A percentile compares a stretch with the other conserved stretches of the same genome.
These are phyloP conservation scores for Astragalus glycyphyllos DNA, from an alignment of 306 rosid species.

Conservation along the genomic window DNA sequence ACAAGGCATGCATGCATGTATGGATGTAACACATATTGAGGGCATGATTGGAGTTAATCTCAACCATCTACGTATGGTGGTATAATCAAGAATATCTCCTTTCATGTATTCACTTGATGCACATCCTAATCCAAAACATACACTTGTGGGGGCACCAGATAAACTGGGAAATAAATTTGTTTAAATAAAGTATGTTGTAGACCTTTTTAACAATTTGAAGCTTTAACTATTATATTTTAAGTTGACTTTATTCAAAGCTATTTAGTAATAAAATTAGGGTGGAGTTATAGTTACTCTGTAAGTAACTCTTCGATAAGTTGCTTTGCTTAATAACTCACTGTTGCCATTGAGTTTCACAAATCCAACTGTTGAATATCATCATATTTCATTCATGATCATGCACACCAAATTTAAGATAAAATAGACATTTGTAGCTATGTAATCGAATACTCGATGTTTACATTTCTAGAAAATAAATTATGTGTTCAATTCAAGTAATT, in stretches of 20 bases:
- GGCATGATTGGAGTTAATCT: neutral
- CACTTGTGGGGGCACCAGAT: neutral
- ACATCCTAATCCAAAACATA: neutral
- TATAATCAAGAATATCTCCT: conserved; percentile 11
- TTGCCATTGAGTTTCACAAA: no score
- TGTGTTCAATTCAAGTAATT: no score
- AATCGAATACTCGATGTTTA: no score
- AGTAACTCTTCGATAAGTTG: no score
- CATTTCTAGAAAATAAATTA: no score
- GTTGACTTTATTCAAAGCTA: neutral
- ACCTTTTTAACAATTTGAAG: neutral
- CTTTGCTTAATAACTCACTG: no score
- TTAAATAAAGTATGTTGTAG: neutral
- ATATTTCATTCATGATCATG: no score
- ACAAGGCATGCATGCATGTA: neutral
- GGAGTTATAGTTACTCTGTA: no score
- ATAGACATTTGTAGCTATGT: no score
- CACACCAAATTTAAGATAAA: no score
- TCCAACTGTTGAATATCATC: no score
- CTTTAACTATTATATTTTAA: conserved; percentile 2
- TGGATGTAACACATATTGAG: neutral
- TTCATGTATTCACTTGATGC: neutral
- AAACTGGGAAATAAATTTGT: neutral
- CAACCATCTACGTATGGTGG: conserved; percentile 8
- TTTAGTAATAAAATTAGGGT: neutral